These are phyloP conservation scores for Puccinia polysora DNA, from an alignment of 1,284 basidiomycete species.

Conservation along the genomic window DNA sequence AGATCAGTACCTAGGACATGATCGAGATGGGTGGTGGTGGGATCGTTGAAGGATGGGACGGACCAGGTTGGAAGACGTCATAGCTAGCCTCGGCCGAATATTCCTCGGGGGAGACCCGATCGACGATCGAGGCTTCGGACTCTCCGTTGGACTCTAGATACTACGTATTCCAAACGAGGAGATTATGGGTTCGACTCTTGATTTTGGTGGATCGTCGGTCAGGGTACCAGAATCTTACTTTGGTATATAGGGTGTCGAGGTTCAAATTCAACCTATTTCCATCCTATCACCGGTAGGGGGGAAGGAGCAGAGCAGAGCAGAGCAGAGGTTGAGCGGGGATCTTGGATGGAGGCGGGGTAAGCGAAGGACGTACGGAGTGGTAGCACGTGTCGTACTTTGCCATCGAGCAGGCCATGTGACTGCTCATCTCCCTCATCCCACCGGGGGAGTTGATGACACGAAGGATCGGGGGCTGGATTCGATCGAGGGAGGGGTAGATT, in stretches of 20 bases:
- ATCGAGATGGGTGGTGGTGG: too few relatives aligned
- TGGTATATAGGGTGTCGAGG: slow-evolving; percentile 30
- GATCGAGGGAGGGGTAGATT: not conserved
- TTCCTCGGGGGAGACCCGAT: slow-evolving; percentile 13
- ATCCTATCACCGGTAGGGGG: not conserved
- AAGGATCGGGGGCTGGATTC: slow-evolving; percentile 1
- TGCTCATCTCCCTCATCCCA: slow-evolving; percentile 16
- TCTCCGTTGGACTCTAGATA: slow-evolving; percentile 23
- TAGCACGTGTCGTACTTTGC: slow-evolving; percentile 25
- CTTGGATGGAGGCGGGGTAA: too few relatives aligned
- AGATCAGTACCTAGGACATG: too few relatives aligned
- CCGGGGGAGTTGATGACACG: slow-evolving; percentile 21
- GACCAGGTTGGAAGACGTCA: slow-evolving; percentile 24
- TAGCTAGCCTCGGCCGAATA: slow-evolving; percentile 13
- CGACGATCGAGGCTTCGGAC: slow-evolving; percentile 4
- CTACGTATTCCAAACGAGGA: not conserved
- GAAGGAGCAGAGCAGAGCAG: not conserved
- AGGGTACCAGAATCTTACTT: not conserved
- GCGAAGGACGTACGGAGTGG: slow-evolving; percentile 18
- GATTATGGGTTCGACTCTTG: not conserved
- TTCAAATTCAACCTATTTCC: slow-evolving; percentile 14
- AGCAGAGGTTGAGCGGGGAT: not conserved
- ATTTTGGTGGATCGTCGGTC: not conserved
- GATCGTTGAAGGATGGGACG: too few relatives aligned
- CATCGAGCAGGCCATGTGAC: slow-evolving; percentile 31